These are phyloP conservation scores for Botrytis porri DNA, from an alignment of 2,329 filamentous ascomycete genomes.

Conservation along the genomic window DNA sequence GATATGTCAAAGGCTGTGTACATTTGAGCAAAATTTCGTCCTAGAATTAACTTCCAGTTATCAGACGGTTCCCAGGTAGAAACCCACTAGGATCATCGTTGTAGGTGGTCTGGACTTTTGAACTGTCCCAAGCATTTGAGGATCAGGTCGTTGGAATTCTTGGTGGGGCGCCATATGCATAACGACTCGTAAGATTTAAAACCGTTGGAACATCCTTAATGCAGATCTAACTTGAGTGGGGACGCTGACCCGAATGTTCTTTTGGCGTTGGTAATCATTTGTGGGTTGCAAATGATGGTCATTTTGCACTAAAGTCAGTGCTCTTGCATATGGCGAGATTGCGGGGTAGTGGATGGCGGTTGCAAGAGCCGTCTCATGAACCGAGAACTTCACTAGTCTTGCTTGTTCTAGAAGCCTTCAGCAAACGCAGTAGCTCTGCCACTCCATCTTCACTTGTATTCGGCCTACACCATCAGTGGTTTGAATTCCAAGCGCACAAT, in stretches of 20 bases:
- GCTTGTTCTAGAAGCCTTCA: background rate
- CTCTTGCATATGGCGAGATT: constrained; percentile 10
- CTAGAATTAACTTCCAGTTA: background rate
- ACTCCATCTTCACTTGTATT: background rate
- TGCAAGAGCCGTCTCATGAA: background rate
- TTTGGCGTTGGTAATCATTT: background rate
- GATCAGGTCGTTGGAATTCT: background rate
- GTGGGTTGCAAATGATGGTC: constrained; percentile 4
- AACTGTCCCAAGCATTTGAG: background rate
- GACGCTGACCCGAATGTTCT: background rate
- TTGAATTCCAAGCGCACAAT: background rate
- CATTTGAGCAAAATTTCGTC: background rate
- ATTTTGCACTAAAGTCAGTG: background rate
- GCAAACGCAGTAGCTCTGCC: background rate
- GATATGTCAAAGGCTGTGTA: background rate
- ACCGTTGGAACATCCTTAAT: background rate
- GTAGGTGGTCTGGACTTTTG: background rate
- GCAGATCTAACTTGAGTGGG: background rate
- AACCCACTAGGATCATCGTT: background rate
- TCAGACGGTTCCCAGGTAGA: too few species aligned
- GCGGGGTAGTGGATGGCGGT: constrained; percentile 11
- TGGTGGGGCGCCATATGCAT: background rate
- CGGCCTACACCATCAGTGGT: background rate
- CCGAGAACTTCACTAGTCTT: background rate
- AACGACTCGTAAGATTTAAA: background rate